Conservation (phyloP, 805 yeast genomes). For the Ogataea ramenticola region DNA sequence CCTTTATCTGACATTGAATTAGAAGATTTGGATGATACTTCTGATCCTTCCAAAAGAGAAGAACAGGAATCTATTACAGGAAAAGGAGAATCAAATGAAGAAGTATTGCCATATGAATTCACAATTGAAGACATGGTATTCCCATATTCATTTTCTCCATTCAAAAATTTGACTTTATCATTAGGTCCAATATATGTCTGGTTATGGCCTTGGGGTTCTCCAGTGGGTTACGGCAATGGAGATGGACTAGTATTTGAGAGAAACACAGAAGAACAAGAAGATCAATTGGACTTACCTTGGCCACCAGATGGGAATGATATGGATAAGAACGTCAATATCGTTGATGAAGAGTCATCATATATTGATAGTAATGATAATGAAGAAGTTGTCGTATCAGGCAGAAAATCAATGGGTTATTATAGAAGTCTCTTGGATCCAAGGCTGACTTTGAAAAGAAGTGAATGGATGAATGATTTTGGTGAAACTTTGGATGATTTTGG, state of each 20-base stretch:
- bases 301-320: slow-evolving; percentile 80
- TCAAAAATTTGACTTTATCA: slow-evolving; percentile 41
- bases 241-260: slow-evolving; percentile 53
- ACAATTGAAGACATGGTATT: slow-evolving; percentile 64
- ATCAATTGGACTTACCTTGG: slow-evolving; percentile 73
- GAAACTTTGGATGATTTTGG: slow-evolving; percentile 81
- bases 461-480: slow-evolving; percentile 79
- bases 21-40: slow-evolving; percentile 2
- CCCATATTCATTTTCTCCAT: slow-evolving; percentile 71
- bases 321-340: slow-evolving; percentile 21
- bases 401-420: neutral
- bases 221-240: slow-evolving; percentile 50
- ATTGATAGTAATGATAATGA: slow-evolving; percentile 8
- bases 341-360: neutral
- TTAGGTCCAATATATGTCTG: slow-evolving; percentile 63
- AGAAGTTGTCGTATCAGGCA: slow-evolving; percentile 4
- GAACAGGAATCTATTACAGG: slow-evolving; percentile 8
- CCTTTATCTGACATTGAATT: slow-evolving; percentile 2
- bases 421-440: slow-evolving; percentile 22
- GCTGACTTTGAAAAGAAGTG: slow-evolving; percentile 29
- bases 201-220: slow-evolving; percentile 65
- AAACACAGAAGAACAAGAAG: slow-evolving; percentile 45
- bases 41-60: slow-evolving; percentile 5
- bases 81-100: slow-evolving; percentile 8
- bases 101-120: slow-evolving; percentile 26